Evolutionary conservation across 352 stramenopile species (phyloP).

Genomic region (Globisporangium barbulae): DNA sequence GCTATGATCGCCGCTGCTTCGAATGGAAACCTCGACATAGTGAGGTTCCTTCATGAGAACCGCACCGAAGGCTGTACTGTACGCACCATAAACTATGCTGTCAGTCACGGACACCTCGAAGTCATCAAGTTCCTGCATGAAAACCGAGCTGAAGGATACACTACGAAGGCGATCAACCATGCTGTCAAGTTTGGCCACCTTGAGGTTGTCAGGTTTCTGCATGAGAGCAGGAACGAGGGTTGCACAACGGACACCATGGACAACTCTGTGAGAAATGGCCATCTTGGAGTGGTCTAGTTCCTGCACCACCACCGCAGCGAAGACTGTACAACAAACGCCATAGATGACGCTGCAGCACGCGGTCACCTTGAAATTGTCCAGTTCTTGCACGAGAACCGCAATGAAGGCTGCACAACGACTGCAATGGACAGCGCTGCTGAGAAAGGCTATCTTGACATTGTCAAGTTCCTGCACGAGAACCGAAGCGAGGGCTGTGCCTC

Average conservation of each 20-base stretch:
- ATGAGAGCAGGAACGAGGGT: background rate
- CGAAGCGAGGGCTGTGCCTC: no score
- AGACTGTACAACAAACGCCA: no score
- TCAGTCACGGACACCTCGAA: background rate
- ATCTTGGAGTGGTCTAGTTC: no score
- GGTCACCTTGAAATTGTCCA: background rate
- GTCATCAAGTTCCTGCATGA: background rate
- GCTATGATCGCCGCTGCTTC: no score
- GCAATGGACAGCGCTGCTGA: background rate
- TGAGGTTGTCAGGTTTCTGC: background rate
- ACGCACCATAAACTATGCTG: background rate
- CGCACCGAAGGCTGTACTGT: background rate
- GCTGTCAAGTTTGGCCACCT: background rate
- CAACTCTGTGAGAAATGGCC: background rate
- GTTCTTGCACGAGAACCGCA: constrained; percentile 2
- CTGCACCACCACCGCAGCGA: no score
- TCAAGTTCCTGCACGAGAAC: no score
- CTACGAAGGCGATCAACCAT: background rate
- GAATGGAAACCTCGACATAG: background rate
- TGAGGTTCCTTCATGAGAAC: background rate
- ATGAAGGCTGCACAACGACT: background rate
- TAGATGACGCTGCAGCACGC: no score
- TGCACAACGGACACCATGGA: background rate
- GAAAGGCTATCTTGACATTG: background rate
- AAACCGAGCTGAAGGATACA: background rate